Base-by-base conservation (phyloP, 768 basidiomycete genomes). In the Termitomyces sp. region DNA sequence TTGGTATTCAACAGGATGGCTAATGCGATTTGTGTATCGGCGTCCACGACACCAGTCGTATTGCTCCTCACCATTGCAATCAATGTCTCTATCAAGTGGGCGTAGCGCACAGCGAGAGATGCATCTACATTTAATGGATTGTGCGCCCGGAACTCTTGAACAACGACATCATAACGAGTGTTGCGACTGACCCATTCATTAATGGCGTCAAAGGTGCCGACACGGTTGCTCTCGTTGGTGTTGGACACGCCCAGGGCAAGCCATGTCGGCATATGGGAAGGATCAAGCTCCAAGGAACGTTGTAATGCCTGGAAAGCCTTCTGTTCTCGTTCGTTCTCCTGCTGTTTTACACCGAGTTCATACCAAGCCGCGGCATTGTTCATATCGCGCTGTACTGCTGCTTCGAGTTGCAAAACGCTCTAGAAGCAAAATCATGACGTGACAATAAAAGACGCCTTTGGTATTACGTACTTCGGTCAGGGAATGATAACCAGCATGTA, bases 261-360 rank as follows among this genome's bases (percentile, higher is more conserved):
- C 87, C 94, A 96, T 1, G 96, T 80, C 0, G 86, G 80, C 1
- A 90, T 76, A 63, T 88, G 82, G 3, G 79, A 67, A 3, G 93
- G 85, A 63, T 96, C 89, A 35, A 98, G 81, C 59, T 89, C 84
- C 50, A 94, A 74, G 10, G 94, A 87, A 54, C 86, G 87, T 48
- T 79, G 75, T 19, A 99, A 79, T 2, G 97, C 97, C 54, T 85
- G 79, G 41, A 98, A 81, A 4, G 97, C 97, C 63, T 92, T 87
- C 8, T 81, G 79, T 72, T 99, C 97, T 16, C 95, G 85, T 70
- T 99, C 97, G 68, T 95, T 97, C 72, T 97, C 95, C 70, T 99
- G 97, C 66, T 98, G 97, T 70, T 91, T 94, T 48, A 99, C 86
- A 25, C 97, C 97, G 49, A 98, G 85, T 61, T 89, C 83, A 66